Base-by-base conservation (phyloP, 1,139 yeast genomes). In the Zygoascus hellenicus region DNA sequence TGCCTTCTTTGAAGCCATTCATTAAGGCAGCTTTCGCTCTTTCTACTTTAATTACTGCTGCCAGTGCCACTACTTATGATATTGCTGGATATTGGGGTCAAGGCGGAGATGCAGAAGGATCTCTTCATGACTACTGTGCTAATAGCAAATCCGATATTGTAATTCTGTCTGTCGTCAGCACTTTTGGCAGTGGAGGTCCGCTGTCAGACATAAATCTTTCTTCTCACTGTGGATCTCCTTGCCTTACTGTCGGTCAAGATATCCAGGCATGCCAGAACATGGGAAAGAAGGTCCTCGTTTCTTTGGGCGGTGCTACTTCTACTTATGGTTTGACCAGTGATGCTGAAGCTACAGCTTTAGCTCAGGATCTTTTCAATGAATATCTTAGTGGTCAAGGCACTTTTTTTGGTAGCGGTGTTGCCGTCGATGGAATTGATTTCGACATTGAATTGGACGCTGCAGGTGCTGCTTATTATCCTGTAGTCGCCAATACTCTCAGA, bases 1-100 rank as follows among this genome's bases (percentile, higher is more conserved):
- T 31, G 15, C 9, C 15, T 9, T 14, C 34, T 5, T 5, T 31
- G 34, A n/a, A n/a, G 15, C 13, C 34, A 14, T 14, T 31, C 34
- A n/a, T 31, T 4, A n/a, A n/a, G 15, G 9, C 34, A n/a, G 7
- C 26, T 28, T 26, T 28, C 16, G 22, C 26, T 13, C 22, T 26
- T 31, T 32, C 22, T 14, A 36, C 9, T 36, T 15, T 40, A 39
- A 14, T 31, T 42, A 38, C 53, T 9, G 50, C 46, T 30, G 51
- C 54, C 40, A 48, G 48, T 46, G 41, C 47, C 14, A 45, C 48
- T n/a, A 39, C 50, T 28, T 32, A 47, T 37, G 81, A 82, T 56
- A 77, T 85, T 41, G 95, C 83, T 14, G 75, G 84, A 7, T 89
- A 88, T 68, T 89, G 96, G 96, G 97, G 97, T 44, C 97, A 89